Evolutionary conservation across 1,139 yeast species (phyloP), one percentile per base, ranked within the genome.

Genomic region (Hanseniaspora sp.): DNA sequence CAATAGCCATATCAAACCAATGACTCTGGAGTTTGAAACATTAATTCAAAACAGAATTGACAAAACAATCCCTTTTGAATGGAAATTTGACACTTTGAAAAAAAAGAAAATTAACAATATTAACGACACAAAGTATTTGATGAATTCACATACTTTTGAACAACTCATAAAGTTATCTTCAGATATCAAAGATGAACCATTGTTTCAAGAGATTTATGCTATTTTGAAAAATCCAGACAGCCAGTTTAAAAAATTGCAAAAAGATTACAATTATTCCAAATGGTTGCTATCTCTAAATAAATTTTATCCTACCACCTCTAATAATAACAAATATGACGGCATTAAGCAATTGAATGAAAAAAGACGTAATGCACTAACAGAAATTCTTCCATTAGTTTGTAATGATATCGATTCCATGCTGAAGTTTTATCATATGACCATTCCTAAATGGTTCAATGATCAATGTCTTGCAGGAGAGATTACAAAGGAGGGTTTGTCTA

Each of bases 71-170:
- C 34, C 31, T 28, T 41, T 28, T 29, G 17, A 2, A 12, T 41
- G 45, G 45, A 12, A 41, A 13, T 15, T 41, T 2, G 45, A 41
- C 3, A 13, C 33, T 13, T n/a, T 41, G 7, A 41, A 39, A 7
- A 13, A 8, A 17, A 17, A 39, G 4, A 28, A 11, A 17, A 11
- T 23, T 23, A 23, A 23, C 4, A 23, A 23, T 4, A 23, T 3
- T 2, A 23, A 11, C 23, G 45, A 29, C 7, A n/a, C 31, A 30
- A 30, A 31, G 15, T 43, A 43, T 17, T 23, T 30, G 9, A 30
- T 43, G 37, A 43, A 43, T 17, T 12, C 46, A 6, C 46, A 43
- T 17, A 43, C 46, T 43, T 43, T 43, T 43, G 46, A 43, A 17
- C 46, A 43, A 17, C n/a, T 43, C 7, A 31, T 43, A 15, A 43